Base-by-base conservation (phyloP, 2,329 filamentous ascomycete species). In the Lasiodiplodia theobromae region DNA sequence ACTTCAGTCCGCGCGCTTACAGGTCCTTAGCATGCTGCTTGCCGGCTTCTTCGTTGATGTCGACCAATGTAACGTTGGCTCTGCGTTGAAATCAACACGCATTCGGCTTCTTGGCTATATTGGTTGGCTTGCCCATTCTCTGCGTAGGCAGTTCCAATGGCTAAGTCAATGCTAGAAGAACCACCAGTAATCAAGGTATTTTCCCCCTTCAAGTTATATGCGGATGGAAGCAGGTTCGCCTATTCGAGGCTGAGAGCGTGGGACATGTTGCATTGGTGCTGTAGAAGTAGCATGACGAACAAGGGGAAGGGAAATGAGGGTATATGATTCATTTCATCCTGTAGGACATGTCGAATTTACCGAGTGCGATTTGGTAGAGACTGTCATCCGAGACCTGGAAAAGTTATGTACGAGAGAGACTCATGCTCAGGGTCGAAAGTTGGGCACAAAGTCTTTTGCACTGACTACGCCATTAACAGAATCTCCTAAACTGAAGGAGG, bases 51-150 rank as follows among this genome's bases (percentile, higher is more conserved):
- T 68, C 62, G 14, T 72, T 71, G 12, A 73, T 21, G 63, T 77
- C 75, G 3, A 72, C 71, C 2, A 77, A 70, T 2, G 75, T 76
- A 18, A 77, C 73, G 14, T 73, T 47, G 23, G 72, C 74, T 8
- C 74, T 69, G 21, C 6, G 4, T 12, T 14, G 12, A 7, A 1
- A 34, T 68, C 28, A 63, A 49, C 12, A 12, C 18, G 16, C 8
- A 16, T 16, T 40, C 1, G 37, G 53, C 11, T 49, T 14, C 18
- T 6, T 5, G 23, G 21, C 3, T 16, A 18, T 7, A 2, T 5
- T 11, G 12, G 23, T 5, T 34, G 10, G n/a, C 10, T 14, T 37
- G 31, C 53, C 53, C 64, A 10, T 57, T 58, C 40, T 67, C 53
- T 11, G 64, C 64, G 12, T 21, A 57, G 0, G 40, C 23, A 4